Base-by-base conservation (phyloP, 768 basidiomycete genomes). In the Psilocybe azurescens region DNA sequence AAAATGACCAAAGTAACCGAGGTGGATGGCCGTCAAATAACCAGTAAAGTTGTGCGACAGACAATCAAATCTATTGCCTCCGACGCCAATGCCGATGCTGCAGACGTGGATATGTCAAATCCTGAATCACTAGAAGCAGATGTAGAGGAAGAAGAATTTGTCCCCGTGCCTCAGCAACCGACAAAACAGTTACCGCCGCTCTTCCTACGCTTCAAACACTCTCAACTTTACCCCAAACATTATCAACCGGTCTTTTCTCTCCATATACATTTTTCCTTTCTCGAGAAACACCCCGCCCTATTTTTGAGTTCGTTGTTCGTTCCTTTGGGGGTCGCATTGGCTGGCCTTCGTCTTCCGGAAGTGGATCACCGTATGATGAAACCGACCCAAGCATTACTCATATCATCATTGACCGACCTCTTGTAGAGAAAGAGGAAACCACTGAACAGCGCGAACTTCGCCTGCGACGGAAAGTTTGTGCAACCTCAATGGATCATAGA, bases 401-500 rank as follows among this genome's bases (percentile, higher is more conserved):
- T 76, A 89, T 99, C 64, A 88, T 99, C 68, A 90, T 97, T 68
- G 97, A 99, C 73, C 85, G 97, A 48, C 97, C 97, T 1, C 64
- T 86, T 36, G 76, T 83, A 10, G 79, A 79, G 63, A 78, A 75
- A 28, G 74, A 81, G 56, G 89, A 87, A 69, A 81, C 83, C 0
- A 65, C 79, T 14, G 86, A 85, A 56, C 86, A 90, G 65, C 83
- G 84, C 67, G 86, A 89, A 67, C 80, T 83, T 47, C 81, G 87
- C 39, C 76, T 82, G 48, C 86, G 86, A 73, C 84, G 95, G 95
- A 69, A 94, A 93, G 71, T 94, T 91, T 74, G 84, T 99, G 16
- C 97, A 99, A 75, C 97, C 97, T 10, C 97, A 99, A 75, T 99
- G 97, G 97, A 85, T 97, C 33, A 93, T 94, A 38, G 97, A 99